phyloP scores from a whole-genome alignment of 768 basidiomycete genomes.

The Russula earlei region DNA sequence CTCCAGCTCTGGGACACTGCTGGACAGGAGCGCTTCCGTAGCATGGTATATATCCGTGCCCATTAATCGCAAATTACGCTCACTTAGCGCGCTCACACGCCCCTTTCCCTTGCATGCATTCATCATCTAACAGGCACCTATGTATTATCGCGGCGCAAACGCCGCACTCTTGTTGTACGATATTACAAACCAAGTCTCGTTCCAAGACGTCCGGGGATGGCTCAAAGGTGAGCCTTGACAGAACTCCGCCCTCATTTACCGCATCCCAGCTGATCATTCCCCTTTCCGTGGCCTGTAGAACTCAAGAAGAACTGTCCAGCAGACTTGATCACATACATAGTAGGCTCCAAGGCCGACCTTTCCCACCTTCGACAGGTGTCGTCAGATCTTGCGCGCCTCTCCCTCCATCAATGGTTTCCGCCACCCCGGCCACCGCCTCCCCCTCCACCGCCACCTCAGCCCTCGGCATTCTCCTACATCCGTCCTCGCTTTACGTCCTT shows the following conservation, averaged over 20 bases:
- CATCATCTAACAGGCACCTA: constrained; percentile 59
- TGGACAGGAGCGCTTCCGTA: constrained; percentile 87
- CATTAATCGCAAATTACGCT: constrained; percentile 16
- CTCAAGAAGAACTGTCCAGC: constrained; percentile 83
- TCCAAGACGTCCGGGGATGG: constrained; percentile 90
- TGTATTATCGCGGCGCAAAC: constrained; percentile 95
- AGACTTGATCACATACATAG: constrained; percentile 89
- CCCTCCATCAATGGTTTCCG: constrained; percentile 81
- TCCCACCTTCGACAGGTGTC: constrained; percentile 64
- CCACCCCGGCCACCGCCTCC: constrained; percentile 64
- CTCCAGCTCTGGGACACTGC: constrained; percentile 91
- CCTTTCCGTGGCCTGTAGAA: constrained; percentile 37
- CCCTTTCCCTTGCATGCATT: constrained; percentile 10
- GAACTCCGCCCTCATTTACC: neutral
- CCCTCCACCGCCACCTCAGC: constrained; percentile 48
- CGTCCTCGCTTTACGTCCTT: constrained; percentile 73
- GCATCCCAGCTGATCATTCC: constrained; percentile 8
- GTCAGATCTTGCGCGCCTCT: constrained; percentile 72
- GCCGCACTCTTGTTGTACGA: constrained; percentile 93
- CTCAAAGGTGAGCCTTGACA: constrained; percentile 54
- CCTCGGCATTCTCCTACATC: constrained; percentile 65
- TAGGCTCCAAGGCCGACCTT: constrained; percentile 88
- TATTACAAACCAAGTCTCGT: constrained; percentile 81
- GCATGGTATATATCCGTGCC: constrained; percentile 52
- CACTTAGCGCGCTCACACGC: constrained; percentile 7